phyloP scores from a whole-genome alignment of 306 rosid genomes.

The Prinsepia uniflora region DNA sequence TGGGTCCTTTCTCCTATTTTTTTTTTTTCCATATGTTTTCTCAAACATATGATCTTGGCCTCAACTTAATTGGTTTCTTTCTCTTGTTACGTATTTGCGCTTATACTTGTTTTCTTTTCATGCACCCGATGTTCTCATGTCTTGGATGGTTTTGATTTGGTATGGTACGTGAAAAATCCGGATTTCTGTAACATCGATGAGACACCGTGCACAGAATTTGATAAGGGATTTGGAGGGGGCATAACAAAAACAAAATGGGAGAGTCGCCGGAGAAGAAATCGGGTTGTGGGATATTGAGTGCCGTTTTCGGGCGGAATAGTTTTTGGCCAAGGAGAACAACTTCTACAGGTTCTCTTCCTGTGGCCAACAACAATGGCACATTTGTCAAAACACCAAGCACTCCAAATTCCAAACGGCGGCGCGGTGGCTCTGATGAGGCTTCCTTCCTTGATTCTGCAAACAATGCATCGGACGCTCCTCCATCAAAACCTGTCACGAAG shows the following conservation, averaged over 20 bases:
- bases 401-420: constrained; percentile 43
- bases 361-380: background rate
- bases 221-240: background rate
- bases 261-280: constrained; percentile 53
- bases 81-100: background rate
- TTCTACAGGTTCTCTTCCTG: constrained; percentile 32
- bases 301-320: constrained; percentile 51
- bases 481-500: constrained; percentile 24
- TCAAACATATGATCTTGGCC: constrained; percentile 8
- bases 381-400: constrained; percentile 31
- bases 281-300: constrained; percentile 63
- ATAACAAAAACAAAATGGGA: constrained; percentile 40
- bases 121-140: constrained; percentile 12
- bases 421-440: constrained; percentile 25
- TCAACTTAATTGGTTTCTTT: constrained; percentile 3
- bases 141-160: background rate
- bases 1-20: constrained; percentile 20
- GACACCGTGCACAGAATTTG: background rate
- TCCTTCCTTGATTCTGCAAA: background rate
- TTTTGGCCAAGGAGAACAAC: constrained; percentile 36
- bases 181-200: background rate
- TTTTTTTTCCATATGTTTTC: background rate
- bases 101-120: background rate
- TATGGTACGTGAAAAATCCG: background rate
- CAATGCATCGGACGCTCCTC: constrained; percentile 16